A percentile compares a stretch with the other conserved stretches of the same genome.
These are phyloP conservation scores for Zygosaccharomyces sapae DNA, from an alignment of 1,139 yeast species.

Conservation along the genomic window DNA sequence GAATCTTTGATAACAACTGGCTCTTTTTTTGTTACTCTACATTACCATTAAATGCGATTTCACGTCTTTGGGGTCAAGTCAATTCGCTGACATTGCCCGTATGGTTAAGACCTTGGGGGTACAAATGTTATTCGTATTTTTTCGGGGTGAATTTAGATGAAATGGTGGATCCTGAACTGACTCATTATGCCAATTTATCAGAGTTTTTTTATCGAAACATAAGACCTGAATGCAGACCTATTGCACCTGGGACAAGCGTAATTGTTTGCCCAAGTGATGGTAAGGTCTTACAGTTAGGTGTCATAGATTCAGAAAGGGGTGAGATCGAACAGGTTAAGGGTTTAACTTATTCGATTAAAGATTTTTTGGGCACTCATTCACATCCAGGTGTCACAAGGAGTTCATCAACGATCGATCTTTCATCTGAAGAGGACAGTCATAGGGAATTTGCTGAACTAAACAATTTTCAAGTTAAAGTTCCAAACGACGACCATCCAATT, in stretches of 20 bases:
- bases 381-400: constrained; percentile 31
- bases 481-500: constrained; percentile 41
- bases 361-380: constrained; percentile 66
- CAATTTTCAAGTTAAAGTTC: constrained; percentile 48
- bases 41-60: constrained; percentile 83
- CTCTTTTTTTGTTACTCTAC: constrained; percentile 84
- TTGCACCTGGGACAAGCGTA: constrained; percentile 52
- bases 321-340: constrained; percentile 97
- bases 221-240: constrained; percentile 74
- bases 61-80: constrained; percentile 91
- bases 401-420: constrained; percentile 30
- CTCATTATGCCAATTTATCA: constrained; percentile 69
- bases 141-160: constrained; percentile 91
- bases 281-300: constrained; percentile 77
- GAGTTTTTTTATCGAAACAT: constrained; percentile 89
- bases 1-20: constrained; percentile 59
- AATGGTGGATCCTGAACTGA: constrained; percentile 77
- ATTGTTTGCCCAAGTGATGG: constrained; percentile 95
- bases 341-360: constrained; percentile 85
- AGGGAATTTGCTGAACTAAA: constrained; percentile 74
- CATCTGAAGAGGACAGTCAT: constrained; percentile 48
- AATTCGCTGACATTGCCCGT: constrained; percentile 80
- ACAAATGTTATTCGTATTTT: constrained; percentile 64
- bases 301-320: constrained; percentile 62
- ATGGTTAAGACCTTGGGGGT: constrained; percentile 85